Percentiles rank a stretch among this genome's conserved stretches.
phyloP scores from a whole-genome alignment of 495 filamentous ascomycete species.

The Penicillium psychrofluorescens region DNA sequence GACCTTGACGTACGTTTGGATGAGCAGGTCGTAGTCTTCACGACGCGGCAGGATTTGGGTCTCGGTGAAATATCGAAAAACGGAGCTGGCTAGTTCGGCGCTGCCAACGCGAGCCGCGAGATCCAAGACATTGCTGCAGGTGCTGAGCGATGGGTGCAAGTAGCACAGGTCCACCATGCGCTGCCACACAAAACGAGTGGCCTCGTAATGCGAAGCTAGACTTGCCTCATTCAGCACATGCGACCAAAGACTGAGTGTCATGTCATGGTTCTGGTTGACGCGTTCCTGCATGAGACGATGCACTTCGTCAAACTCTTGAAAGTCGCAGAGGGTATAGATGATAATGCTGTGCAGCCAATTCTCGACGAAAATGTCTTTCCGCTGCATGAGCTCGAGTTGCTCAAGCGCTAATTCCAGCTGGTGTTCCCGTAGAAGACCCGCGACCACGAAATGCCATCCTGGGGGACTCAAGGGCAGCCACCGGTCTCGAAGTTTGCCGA shows the following conservation, averaged over 20 bases:
- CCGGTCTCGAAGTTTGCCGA: constrained; percentile 53
- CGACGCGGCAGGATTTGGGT: constrained; percentile 44
- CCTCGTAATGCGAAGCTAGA: constrained; percentile 35
- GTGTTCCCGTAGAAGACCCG: constrained; percentile 69
- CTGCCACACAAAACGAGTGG: constrained; percentile 58
- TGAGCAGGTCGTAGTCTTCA: constrained; percentile 70
- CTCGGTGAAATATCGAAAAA: constrained; percentile 30
- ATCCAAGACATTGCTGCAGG: constrained; percentile 58
- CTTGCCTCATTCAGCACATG: constrained; percentile 66
- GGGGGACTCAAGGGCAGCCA: constrained; percentile 61
- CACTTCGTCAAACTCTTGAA: constrained; percentile 69
- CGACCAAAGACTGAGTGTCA: constrained; percentile 51
- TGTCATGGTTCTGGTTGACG: constrained; percentile 34
- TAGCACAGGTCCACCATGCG: constrained; percentile 47
- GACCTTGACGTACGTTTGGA: constrained; percentile 56
- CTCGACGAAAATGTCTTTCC: constrained; percentile 46
- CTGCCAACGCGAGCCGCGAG: constrained; percentile 62
- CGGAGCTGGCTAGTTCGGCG: constrained; percentile 43
- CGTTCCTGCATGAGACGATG: constrained; percentile 54
- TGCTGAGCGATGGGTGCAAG: constrained; percentile 57
- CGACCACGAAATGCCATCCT: constrained; percentile 60
- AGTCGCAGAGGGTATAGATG: constrained; percentile 60
- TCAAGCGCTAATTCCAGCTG: constrained; percentile 78
- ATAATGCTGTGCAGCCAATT: constrained; percentile 71
- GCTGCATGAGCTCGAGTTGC: constrained; percentile 58